Conservation (phyloP, 2,329 filamentous ascomycete genomes). For the Fusarium veterinarium region DNA sequence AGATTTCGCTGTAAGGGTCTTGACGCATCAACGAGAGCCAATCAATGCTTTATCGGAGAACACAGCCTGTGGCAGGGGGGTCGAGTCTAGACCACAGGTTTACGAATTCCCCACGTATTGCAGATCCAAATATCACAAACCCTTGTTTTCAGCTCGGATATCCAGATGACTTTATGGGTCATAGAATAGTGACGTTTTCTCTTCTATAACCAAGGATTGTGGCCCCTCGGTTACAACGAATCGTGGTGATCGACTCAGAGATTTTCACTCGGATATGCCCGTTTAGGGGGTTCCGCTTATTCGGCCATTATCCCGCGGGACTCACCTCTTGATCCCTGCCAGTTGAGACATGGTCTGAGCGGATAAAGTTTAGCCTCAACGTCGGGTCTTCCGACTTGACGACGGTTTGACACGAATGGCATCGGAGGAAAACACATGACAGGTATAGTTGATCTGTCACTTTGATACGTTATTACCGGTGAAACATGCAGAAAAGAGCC, state of each 20-base stretch:
- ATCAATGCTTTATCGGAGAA: conserved; percentile 18
- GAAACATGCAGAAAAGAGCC: not conserved
- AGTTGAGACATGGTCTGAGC: not conserved
- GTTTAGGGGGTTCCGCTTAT: conserved; percentile 3
- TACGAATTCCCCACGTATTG: not conserved
- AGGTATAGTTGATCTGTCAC: not conserved
- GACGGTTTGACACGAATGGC: not conserved
- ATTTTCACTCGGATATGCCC: conserved; percentile 12
- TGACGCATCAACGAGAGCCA: conserved; percentile 8
- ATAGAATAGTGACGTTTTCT: not conserved
- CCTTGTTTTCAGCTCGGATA: conserved; percentile 1
- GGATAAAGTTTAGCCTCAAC: conserved; percentile 21
- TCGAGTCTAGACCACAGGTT: not conserved
- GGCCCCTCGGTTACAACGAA: not conserved
- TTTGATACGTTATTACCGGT: not conserved
- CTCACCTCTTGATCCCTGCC: not conserved
- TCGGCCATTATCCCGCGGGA: not conserved
- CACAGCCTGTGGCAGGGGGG: not conserved
- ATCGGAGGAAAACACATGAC: not conserved
- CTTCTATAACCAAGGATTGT: not conserved
- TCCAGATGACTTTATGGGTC: not conserved
- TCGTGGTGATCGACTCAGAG: not conserved
- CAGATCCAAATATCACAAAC: conserved; percentile 8
- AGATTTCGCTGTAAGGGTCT: conserved; percentile 1
- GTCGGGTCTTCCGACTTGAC: conserved; percentile 1